Evolutionary conservation across 495 filamentous ascomycete genomes (phyloP).

Genomic region (Talaromyces wortmannii): DNA sequence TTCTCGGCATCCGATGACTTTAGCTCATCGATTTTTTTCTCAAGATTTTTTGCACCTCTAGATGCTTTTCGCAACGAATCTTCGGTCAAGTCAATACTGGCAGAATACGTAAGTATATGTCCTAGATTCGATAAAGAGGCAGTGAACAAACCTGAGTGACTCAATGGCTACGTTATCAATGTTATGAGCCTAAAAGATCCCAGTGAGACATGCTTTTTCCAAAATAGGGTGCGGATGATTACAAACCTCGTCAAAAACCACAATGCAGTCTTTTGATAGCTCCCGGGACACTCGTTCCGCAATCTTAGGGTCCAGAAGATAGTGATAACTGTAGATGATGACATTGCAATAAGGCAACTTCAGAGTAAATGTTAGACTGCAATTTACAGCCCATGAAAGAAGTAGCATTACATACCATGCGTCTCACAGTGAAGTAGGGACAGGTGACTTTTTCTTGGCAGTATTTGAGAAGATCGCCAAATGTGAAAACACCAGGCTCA

Average conservation of each 20-base stretch:
- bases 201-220: constrained; percentile 97
- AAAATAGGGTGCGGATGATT: constrained; percentile 87
- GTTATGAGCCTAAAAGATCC: constrained; percentile 98
- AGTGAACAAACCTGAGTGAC: constrained; percentile 31
- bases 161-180: constrained; percentile 99
- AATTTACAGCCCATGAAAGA: background rate
- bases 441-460: constrained; percentile 95
- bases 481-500: constrained; percentile 88
- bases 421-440: constrained; percentile 89
- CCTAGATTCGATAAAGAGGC: background rate
- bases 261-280: constrained; percentile 95
- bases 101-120: constrained; percentile 3
- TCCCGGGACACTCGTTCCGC: constrained; percentile 95
- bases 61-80: constrained; percentile 86
- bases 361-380: constrained; percentile 5
- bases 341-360: constrained; percentile 90
- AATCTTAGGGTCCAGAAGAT: constrained; percentile 96
- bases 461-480: constrained; percentile 82
- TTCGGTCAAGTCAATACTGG: constrained; percentile 94
- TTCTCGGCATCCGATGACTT: constrained; percentile 86
- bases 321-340: constrained; percentile 99
- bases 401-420: constrained; percentile 64
- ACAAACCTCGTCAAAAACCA: constrained; percentile 87
- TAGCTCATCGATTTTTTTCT: constrained; percentile 87
- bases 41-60: constrained; percentile 81